Evolutionary conservation across 306 rosid species (phyloP).

Genomic region (Crotalaria pallida): DNA sequence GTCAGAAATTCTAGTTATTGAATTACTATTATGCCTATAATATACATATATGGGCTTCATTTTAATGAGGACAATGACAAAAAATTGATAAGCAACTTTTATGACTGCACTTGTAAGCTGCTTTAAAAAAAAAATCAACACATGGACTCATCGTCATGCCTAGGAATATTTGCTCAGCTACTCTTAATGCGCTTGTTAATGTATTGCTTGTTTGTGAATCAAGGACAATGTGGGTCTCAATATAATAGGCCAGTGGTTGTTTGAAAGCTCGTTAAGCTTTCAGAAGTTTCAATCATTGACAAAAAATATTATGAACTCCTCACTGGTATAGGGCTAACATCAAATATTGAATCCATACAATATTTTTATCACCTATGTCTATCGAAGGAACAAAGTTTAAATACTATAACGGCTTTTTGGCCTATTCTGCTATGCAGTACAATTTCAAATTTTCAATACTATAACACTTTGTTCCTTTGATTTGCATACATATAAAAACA

Average conservation of each 20-base stretch:
- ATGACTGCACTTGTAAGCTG: neutral
- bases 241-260: neutral
- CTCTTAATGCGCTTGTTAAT: neutral
- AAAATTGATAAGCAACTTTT: neutral
- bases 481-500: no score
- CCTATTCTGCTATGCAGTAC: no score
- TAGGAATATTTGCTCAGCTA: neutral
- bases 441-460: no score
- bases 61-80: neutral
- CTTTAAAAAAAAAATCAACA: neutral
- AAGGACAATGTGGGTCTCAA: neutral
- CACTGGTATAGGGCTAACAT: no score
- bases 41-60: neutral
- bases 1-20: neutral
- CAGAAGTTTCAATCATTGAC: neutral
- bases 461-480: no score
- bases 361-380: no score
- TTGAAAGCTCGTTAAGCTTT: conserved; percentile 2
- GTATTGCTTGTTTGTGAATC: neutral
- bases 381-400: no score
- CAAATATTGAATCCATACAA: no score
- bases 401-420: no score
- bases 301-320: neutral
- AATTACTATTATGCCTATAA: conserved; percentile 1
- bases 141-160: neutral